A percentile compares a stretch with the other conserved stretches of the same genome.
These are phyloP conservation scores for Chalaropsis ovoidea DNA, from an alignment of 2,329 filamentous ascomycete species.

Conservation along the genomic window DNA sequence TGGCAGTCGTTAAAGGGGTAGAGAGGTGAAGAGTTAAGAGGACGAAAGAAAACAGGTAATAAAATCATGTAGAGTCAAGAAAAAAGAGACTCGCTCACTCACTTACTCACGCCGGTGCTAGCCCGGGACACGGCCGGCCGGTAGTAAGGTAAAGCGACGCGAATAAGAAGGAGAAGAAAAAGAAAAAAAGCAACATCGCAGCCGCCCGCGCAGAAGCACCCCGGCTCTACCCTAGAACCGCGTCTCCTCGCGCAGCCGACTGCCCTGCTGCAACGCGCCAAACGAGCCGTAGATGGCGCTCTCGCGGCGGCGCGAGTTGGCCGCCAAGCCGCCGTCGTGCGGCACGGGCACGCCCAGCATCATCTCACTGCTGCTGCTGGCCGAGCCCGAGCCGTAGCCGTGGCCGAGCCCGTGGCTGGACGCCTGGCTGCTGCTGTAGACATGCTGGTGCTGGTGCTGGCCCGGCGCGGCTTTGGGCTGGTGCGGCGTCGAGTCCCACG, in stretches of 20 bases:
- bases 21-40: neutral
- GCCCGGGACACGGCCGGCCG: too few relatives aligned
- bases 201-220: neutral
- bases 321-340: constrained; percentile 14
- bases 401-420: constrained; percentile 26
- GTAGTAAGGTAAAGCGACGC: too few relatives aligned
- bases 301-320: constrained; percentile 42
- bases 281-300: constrained; percentile 50
- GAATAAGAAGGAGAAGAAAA: neutral
- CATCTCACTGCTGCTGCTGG: constrained; percentile 19
- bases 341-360: constrained; percentile 23
- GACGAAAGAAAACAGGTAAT: constrained; percentile 1
- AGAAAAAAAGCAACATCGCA: neutral
- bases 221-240: constrained; percentile 38
- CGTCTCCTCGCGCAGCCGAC: constrained; percentile 46
- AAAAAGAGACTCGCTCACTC: too few relatives aligned
- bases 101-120: too few relatives aligned
- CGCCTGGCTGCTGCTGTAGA: constrained; percentile 34
- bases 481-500: neutral
- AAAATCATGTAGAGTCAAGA: neutral
- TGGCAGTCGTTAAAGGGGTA: constrained; percentile 16
- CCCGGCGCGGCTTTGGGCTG: constrained; percentile 9
- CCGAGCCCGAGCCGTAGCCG: constrained; percentile 8
- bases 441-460: constrained; percentile 38
- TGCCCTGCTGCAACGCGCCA: constrained; percentile 35